These are phyloP conservation scores for Pestalotiopsis sp. DNA, from an alignment of 2,329 filamentous ascomycete genomes.

Conservation along the genomic window DNA sequence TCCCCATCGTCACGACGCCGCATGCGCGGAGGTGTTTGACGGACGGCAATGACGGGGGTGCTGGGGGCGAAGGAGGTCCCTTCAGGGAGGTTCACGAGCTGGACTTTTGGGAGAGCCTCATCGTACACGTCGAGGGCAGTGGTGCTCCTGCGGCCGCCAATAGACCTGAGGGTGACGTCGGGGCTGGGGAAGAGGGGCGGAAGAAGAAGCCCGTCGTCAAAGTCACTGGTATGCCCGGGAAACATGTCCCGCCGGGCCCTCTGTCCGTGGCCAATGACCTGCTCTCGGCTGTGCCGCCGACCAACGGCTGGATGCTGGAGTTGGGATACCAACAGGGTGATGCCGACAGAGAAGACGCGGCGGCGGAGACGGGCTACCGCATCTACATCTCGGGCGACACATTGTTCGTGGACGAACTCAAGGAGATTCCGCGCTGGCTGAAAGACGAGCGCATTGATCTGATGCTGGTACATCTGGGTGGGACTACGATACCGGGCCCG, in stretches of 20 bases:
- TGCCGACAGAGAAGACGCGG: constrained; percentile 16
- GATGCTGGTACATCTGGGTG: constrained; percentile 68
- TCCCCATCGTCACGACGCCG: constrained; percentile 66
- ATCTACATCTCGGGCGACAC: constrained; percentile 72
- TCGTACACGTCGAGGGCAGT: constrained; percentile 35
- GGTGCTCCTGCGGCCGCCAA: constrained; percentile 24
- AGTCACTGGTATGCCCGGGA: constrained; percentile 65
- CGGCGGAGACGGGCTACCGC: constrained; percentile 51
- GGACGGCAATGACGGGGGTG: constrained; percentile 27
- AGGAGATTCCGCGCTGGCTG: constrained; percentile 60
- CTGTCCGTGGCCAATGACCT: constrained; percentile 40
- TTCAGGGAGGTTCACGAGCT: constrained; percentile 58
- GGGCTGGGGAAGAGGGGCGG: background rate
- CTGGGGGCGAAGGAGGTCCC: constrained; percentile 34
- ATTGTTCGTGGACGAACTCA: constrained; percentile 62
- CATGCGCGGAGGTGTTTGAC: constrained; percentile 59
- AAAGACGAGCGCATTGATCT: constrained; percentile 58
- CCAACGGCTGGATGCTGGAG: constrained; percentile 69
- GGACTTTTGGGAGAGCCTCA: constrained; percentile 55
- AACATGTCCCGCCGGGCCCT: constrained; percentile 55
- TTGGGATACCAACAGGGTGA: constrained; percentile 46
- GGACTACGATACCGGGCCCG: constrained; percentile 65
- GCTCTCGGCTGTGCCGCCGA: constrained; percentile 56
- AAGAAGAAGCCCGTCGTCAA: constrained; percentile 45
- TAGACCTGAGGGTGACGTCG: constrained; percentile 21